Evolutionary conservation across 192 early-diverging fungal species (phyloP).

Genomic region (Blastocladiella britannica): DNA sequence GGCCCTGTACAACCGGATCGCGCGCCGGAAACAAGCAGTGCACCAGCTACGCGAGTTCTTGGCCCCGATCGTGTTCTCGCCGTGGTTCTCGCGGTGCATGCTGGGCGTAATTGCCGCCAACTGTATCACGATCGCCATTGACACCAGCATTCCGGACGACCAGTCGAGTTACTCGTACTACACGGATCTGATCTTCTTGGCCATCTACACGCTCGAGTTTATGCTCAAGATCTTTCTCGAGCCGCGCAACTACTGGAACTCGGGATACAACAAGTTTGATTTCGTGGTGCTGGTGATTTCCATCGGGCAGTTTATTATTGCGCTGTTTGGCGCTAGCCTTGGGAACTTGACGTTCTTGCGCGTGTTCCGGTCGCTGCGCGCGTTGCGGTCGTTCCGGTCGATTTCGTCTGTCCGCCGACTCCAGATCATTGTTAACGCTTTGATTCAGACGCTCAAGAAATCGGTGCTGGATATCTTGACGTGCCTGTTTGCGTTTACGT

Average conservation of each 20-base stretch:
- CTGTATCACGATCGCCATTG: constrained; percentile 5
- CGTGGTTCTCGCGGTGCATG: constrained; percentile 3
- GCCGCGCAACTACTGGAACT: constrained; percentile 3
- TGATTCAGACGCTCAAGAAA: constrained; percentile 15
- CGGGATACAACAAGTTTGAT: constrained; percentile 7
- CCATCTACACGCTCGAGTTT: constrained; percentile 6
- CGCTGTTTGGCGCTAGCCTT: constrained; percentile 1
- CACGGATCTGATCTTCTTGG: constrained; percentile 3
- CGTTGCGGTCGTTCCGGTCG: constrained; percentile 9
- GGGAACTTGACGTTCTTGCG: constrained; percentile 8
- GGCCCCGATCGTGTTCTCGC: background rate
- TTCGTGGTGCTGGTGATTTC: constrained; percentile 3
- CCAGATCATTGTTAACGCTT: constrained; percentile 21
- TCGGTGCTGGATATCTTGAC: constrained; percentile 21
- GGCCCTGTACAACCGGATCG: background rate
- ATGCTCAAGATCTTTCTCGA: constrained; percentile 5
- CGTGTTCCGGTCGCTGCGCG: constrained; percentile 10
- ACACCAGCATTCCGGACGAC: constrained; percentile 1
- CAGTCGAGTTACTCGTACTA: constrained; percentile 2
- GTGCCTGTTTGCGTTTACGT: constrained; percentile 19
- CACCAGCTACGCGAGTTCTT: background rate
- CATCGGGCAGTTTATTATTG: constrained; percentile 1
- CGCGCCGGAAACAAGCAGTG: background rate
- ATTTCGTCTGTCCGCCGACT: constrained; percentile 12
- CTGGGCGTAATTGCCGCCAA: constrained; percentile 6